Conservation (phyloP, 2,329 filamentous ascomycete species). For the Blumeriella jaapii region DNA sequence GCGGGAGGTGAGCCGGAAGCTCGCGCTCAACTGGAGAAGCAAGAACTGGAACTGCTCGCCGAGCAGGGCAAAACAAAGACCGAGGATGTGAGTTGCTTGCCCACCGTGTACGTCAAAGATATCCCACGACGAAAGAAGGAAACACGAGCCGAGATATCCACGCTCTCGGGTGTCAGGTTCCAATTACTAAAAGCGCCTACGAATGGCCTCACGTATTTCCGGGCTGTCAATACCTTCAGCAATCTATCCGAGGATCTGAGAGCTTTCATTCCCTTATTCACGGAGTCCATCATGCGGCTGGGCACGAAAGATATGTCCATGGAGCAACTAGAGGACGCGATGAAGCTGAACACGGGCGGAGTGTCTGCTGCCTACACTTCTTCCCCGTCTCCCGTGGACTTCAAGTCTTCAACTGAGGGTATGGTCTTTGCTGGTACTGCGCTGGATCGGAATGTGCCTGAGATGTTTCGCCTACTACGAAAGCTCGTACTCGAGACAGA, state of each 20-base stretch:
- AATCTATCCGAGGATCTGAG: conserved; percentile 76
- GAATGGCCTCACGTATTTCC: conserved; percentile 93
- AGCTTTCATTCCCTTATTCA: conserved; percentile 77
- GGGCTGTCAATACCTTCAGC: conserved; percentile 70
- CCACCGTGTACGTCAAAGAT: conserved; percentile 78
- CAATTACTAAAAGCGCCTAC: conserved; percentile 91
- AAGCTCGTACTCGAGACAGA: conserved; percentile 77
- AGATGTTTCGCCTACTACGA: conserved; percentile 79
- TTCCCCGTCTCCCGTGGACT: conserved; percentile 64
- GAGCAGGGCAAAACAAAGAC: conserved; percentile 78
- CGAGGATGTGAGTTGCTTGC: conserved; percentile 77
- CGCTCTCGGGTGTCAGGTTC: conserved; percentile 52
- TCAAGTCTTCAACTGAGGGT: conserved; percentile 64
- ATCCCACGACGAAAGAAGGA: conserved; percentile 69
- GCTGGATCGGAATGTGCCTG: conserved; percentile 77
- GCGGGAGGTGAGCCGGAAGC: conserved; percentile 64
- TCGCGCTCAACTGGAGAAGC: conserved; percentile 57
- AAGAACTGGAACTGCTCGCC: conserved; percentile 67
- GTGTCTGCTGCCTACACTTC: conserved; percentile 76
- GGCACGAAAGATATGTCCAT: conserved; percentile 81
- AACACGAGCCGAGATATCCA: conserved; percentile 49
- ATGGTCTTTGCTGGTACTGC: conserved; percentile 78
- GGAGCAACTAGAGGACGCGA: conserved; percentile 90
- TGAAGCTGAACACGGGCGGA: conserved; percentile 92
- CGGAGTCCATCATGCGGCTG: conserved; percentile 83